phyloP scores from a whole-genome alignment of 2,329 filamentous ascomycete genomes.

The Didymella exigua region DNA sequence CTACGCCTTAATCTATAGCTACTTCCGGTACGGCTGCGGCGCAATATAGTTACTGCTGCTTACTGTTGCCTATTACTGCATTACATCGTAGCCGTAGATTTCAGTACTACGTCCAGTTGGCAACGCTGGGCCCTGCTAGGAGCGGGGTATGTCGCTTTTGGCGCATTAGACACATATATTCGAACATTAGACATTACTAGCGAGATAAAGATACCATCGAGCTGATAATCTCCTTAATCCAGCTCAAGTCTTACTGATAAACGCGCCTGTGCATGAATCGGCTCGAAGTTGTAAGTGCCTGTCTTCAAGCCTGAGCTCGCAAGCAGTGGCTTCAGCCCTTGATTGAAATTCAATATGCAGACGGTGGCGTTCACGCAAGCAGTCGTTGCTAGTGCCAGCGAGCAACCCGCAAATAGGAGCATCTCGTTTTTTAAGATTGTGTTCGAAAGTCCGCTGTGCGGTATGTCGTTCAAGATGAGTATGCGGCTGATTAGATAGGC shows the following conservation, averaged over 20 bases:
- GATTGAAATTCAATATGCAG: slow-evolving; percentile 30
- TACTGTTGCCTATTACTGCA: too few relatives aligned
- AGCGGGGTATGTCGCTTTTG: too few relatives aligned
- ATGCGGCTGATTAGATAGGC: slow-evolving; percentile 30
- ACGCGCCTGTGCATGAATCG: slow-evolving; percentile 15
- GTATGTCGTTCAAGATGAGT: slow-evolving; percentile 22
- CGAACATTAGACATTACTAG: too few relatives aligned
- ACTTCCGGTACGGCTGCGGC: too few relatives aligned
- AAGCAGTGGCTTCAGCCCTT: slow-evolving; percentile 31
- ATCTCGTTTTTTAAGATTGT: slow-evolving; percentile 33
- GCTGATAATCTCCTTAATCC: neutral
- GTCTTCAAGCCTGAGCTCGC: slow-evolving; percentile 14
- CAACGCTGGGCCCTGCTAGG: too few relatives aligned
- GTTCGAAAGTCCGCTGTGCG: neutral
- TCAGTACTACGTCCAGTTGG: too few relatives aligned
- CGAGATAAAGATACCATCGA: neutral
- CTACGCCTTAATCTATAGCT: too few relatives aligned
- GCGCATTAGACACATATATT: too few relatives aligned
- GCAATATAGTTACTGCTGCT: too few relatives aligned
- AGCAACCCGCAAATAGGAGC: slow-evolving; percentile 24
- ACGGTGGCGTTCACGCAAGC: slow-evolving; percentile 12
- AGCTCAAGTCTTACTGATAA: slow-evolving; percentile 16
- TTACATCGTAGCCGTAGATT: too few relatives aligned
- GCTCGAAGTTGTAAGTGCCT: slow-evolving; percentile 16
- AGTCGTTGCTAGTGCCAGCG: slow-evolving; percentile 11